Percentiles rank a stretch among this genome's conserved stretches.
phyloP scores from a whole-genome alignment of 176 grass and related monocot species.

The Oropetium thomaeum region DNA sequence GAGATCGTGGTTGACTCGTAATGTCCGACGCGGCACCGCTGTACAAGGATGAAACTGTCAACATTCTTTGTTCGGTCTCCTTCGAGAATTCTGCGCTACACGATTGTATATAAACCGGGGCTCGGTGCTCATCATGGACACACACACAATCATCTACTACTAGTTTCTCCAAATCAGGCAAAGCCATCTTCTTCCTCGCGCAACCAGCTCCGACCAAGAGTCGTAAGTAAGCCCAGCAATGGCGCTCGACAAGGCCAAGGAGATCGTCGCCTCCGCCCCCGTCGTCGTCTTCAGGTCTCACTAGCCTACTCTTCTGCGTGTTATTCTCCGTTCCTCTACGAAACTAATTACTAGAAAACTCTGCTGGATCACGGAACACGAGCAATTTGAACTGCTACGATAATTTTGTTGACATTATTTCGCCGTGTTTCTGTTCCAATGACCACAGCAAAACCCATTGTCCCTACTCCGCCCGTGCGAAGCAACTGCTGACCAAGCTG shows the following conservation, averaged over 20 bases:
- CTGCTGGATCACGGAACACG: no score
- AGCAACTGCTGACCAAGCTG: slow-evolving; percentile 41
- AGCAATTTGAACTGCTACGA: background rate
- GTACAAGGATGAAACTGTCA: background rate
- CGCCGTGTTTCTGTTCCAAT: background rate
- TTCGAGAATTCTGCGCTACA: background rate
- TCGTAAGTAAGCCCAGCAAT: background rate
- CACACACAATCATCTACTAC: background rate
- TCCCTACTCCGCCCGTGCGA: slow-evolving; percentile 44
- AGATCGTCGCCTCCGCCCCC: slow-evolving; percentile 36
- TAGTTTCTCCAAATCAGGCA: background rate
- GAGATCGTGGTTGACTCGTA: background rate
- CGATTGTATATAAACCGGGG: background rate
- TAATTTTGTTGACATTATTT: background rate
- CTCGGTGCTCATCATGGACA: background rate
- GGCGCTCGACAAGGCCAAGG: slow-evolving; percentile 61
- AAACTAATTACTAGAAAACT: no score
- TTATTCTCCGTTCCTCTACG: background rate
- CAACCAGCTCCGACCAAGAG: background rate
- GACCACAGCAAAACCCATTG: slow-evolving; percentile 51
- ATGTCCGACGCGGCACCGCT: background rate
- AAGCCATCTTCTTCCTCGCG: background rate
- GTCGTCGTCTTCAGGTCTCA: slow-evolving; percentile 61
- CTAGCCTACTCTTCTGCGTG: background rate
- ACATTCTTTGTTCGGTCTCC: background rate